A percentile compares a stretch with the other conserved stretches of the same genome.
These are phyloP conservation scores for Aspergillus caelatus DNA, from an alignment of 2,329 filamentous ascomycete species.

Conservation along the genomic window DNA sequence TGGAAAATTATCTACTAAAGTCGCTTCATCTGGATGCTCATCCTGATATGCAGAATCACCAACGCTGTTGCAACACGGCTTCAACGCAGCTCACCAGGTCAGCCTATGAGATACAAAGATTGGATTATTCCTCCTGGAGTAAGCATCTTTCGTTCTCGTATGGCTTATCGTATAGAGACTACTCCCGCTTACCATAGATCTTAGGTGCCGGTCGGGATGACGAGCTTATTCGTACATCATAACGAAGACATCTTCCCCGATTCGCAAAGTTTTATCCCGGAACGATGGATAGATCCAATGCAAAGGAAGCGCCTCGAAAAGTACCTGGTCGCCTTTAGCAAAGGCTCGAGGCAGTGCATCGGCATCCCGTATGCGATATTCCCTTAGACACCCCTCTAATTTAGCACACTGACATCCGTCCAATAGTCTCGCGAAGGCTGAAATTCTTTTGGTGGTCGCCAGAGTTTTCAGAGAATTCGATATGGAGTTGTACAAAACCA, in stretches of 20 bases:
- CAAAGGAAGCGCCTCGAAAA: conserved; percentile 36
- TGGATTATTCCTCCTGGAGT: conserved; percentile 37
- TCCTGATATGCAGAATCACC: no score
- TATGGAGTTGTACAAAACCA: conserved; percentile 37
- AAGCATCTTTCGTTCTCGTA: conserved; percentile 10
- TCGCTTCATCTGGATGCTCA: no score
- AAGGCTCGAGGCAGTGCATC: conserved; percentile 49
- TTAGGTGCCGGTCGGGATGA: conserved; percentile 42
- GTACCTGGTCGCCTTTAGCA: conserved; percentile 43
- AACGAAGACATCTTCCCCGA: conserved; percentile 42
- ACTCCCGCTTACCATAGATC: no score
- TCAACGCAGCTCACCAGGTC: conserved; percentile 31
- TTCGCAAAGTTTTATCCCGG: conserved; percentile 39
- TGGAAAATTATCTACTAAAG: no score
- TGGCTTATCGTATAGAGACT: no score
- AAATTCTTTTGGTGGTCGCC: conserved; percentile 35
- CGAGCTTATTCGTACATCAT: conserved; percentile 38
- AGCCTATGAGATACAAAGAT: conserved; percentile 33
- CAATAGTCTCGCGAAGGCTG: conserved; percentile 35
- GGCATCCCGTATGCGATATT: conserved; percentile 43
- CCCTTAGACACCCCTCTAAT: conserved; percentile 2
- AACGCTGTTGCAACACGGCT: conserved; percentile 19
- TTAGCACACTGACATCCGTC: background rate
- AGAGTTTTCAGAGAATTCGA: conserved; percentile 33
- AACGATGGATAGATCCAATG: conserved; percentile 39